A percentile compares a stretch with the other conserved stretches of the same genome.
Conservation (phyloP, 352 stramenopile species). For the Sclerospora graminicola region DNA sequence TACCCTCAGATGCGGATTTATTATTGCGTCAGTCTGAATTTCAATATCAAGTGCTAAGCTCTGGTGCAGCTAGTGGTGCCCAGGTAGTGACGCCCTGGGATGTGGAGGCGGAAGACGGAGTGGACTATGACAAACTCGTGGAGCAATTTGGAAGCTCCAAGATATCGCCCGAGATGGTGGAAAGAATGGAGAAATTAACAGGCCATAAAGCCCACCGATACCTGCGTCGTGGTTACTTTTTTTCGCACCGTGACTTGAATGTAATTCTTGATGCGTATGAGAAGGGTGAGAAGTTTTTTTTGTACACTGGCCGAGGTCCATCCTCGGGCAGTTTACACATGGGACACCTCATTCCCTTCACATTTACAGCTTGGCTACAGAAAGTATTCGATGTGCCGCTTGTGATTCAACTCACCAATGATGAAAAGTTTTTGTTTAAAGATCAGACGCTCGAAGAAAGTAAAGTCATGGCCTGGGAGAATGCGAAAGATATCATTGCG, state of each 20-base stretch:
- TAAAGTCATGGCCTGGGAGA: constrained; percentile 94
- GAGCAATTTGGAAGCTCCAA: constrained; percentile 95
- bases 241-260: constrained; percentile 98
- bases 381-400: constrained; percentile 98
- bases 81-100: constrained; percentile 91
- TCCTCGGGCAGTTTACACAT: constrained; percentile 97
- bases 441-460: constrained; percentile 87
- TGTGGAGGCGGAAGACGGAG: constrained; percentile 90
- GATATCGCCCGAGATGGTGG: constrained; percentile 90
- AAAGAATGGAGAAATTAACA: constrained; percentile 93
- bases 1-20: constrained; percentile 49
- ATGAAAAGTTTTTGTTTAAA: constrained; percentile 99
- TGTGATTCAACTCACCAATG: constrained; percentile 99
- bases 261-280: constrained; percentile 93
- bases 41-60: constrained; percentile 49
- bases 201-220: constrained; percentile 93
- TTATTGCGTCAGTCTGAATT: constrained; percentile 68
- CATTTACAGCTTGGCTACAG: constrained; percentile 98
- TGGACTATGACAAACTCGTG: constrained; percentile 99
- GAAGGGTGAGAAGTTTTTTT: constrained; percentile 95
- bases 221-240: constrained; percentile 97
- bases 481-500: constrained; percentile 99
- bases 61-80: constrained; percentile 32
- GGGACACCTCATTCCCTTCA: constrained; percentile 98
- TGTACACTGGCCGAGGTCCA: constrained; percentile 98